Evolutionary conservation across 2,329 filamentous ascomycete genomes (phyloP).

Genomic region (Phoma sp.): DNA sequence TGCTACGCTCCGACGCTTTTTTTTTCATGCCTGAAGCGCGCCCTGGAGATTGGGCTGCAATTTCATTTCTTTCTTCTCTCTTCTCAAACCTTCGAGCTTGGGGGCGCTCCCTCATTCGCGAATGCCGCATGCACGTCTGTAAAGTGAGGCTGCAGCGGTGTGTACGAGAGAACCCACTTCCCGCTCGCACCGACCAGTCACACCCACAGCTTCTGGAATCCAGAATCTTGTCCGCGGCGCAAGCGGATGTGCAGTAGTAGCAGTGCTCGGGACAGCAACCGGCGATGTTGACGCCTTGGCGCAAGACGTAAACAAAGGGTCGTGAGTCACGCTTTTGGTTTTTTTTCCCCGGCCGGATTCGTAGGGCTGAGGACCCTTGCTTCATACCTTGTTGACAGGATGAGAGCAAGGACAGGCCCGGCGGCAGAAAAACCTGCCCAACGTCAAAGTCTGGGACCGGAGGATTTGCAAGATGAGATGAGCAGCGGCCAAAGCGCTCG

Average conservation of each 20-base stretch:
- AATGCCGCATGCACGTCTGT: background rate
- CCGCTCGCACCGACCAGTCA: conserved; percentile 12
- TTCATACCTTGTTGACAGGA: background rate
- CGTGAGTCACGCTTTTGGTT: background rate
- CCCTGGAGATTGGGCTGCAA: background rate
- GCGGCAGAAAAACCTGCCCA: background rate
- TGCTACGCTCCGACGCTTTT: no score
- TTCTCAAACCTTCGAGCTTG: no score
- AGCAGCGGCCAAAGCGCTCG: background rate
- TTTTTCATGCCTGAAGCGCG: background rate
- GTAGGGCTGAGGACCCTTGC: background rate
- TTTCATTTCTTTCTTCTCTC: no score
- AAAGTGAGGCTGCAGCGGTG: conserved; percentile 19
- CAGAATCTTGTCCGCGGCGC: background rate
- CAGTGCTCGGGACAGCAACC: background rate
- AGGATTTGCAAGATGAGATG: background rate
- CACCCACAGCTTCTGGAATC: background rate
- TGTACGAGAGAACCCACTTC: conserved; percentile 1
- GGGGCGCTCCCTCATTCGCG: background rate
- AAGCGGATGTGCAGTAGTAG: background rate
- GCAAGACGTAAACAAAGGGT: background rate
- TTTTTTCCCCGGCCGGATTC: background rate
- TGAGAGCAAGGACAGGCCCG: background rate
- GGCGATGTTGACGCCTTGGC: background rate
- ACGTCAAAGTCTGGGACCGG: background rate